Conservation (phyloP, 208 protist genomes). For the Leishmania turanica region DNA sequence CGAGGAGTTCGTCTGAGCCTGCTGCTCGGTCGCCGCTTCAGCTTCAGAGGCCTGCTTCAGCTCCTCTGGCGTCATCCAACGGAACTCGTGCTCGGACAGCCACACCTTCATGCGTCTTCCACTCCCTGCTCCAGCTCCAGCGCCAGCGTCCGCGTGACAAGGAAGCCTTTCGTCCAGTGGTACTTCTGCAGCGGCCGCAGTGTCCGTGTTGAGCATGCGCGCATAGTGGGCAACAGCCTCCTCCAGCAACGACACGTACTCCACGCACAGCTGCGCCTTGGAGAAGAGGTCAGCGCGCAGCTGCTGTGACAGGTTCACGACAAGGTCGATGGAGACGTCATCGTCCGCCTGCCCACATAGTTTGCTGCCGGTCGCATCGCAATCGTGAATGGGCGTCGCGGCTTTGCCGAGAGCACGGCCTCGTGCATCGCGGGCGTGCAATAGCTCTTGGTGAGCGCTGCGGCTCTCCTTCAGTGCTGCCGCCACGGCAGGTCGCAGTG, state of each 20-base stretch:
- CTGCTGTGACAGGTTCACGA: constrained; percentile 47
- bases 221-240: constrained; percentile 45
- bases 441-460: not conserved
- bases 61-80: constrained; percentile 59
- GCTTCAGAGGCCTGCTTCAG: constrained; percentile 26
- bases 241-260: constrained; percentile 72
- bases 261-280: constrained; percentile 71
- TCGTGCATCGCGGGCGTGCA: not conserved
- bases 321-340: constrained; percentile 45
- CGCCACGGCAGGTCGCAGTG: constrained; percentile 40
- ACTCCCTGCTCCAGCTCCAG: not conserved
- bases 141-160: not conserved
- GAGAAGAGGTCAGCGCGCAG: constrained; percentile 58
- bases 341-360: not conserved
- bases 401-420: not conserved
- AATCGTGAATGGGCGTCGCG: not conserved
- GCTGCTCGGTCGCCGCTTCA: not conserved
- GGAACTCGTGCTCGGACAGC: constrained; percentile 51
- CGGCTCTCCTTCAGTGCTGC: constrained; percentile 47
- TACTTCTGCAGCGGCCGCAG: not conserved
- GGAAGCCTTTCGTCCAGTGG: constrained; percentile 11
- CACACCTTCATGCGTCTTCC: constrained; percentile 45
- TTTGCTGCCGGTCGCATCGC: not conserved
- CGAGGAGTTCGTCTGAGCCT: not conserved
- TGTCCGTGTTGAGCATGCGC: constrained; percentile 38